phyloP scores from a whole-genome alignment of 306 rosid species.

The Echinosophora koreensis region DNA sequence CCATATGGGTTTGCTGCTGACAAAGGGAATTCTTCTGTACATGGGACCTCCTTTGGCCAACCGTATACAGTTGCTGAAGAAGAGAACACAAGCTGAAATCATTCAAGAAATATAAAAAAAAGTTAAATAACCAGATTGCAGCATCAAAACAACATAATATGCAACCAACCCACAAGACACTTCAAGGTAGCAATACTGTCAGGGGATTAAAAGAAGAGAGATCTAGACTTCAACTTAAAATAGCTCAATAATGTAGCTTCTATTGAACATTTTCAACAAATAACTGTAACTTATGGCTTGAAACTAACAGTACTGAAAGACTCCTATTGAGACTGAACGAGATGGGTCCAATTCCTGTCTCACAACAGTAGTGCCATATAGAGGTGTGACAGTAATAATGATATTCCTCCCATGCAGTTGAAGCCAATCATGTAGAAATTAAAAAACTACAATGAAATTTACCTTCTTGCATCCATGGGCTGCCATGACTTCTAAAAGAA shows the following conservation, averaged over 20 bases:
- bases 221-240: constrained; percentile 26
- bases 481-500: constrained; percentile 93
- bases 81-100: constrained; percentile 95
- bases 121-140: constrained; percentile 36
- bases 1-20: constrained; percentile 91
- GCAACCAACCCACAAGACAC: constrained; percentile 23
- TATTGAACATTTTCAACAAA: not conserved
- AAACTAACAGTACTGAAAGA: not conserved
- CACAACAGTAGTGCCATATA: not conserved
- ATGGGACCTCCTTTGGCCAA: constrained; percentile 96
- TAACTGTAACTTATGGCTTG: not conserved
- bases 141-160: constrained; percentile 16
- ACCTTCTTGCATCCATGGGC: constrained; percentile 96
- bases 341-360: constrained; percentile 8
- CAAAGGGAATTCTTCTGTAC: constrained; percentile 96
- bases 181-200: not conserved
- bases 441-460: constrained; percentile 8
- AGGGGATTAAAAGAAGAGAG: constrained; percentile 5
- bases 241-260: constrained; percentile 15
- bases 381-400: not conserved
- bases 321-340: constrained; percentile 10
- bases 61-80: constrained; percentile 99
- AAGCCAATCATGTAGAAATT: constrained; percentile 9
- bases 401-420: constrained; percentile 4
- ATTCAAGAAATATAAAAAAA: constrained; percentile 44